Base-by-base conservation (phyloP, 768 basidiomycete genomes). In the Gautieria morchelliformis region DNA sequence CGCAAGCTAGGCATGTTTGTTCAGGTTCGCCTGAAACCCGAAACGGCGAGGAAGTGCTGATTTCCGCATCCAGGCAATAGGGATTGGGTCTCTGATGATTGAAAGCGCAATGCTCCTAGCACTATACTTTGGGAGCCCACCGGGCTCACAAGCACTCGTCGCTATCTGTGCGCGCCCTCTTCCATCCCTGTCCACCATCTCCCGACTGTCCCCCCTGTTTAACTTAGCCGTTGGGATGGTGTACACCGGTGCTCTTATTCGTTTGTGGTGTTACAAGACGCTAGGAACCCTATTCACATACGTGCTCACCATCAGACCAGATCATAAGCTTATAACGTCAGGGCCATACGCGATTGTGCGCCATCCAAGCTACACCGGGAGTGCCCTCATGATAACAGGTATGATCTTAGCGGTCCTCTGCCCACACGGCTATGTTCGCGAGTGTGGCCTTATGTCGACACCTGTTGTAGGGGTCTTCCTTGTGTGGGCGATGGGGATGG, bases 291-390 rank as follows among this genome's bases (percentile, higher is more conserved):
- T 60, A 24, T 64, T 66, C 55, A 64, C 62, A n/a, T 62, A 59
- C 42, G 54, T 63, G 22, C 37, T 63, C 12, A 52, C 62, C 17
- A 46, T 76, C 3, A 62, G 52, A 15, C 44, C 56, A n/a, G 56
- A 52, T 5, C 64, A 66, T 54, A 53, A 33, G 20, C 61, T 66
- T 42, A 45, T 66, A 45, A 62, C 56, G 6, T 27, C 42, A 9
- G 63, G 64, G 12, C 62, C 64, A 11, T 65, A 66, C 52, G 56
- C 59, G 6, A 35, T 65, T 44, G 62, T 66, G 17, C 65, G 64
- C 15, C 64, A 65, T n/a, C 64, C 64, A 5, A 46, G 52, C 22
- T 59, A 59, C 30, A 59, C 52, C 14, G 35, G 10, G 14, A 37
- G 9, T 9, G 8, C 8, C 10, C 9, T 37, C 35, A 3, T 46